Base-by-base conservation (phyloP, 2,329 filamentous ascomycete genomes). In the Hypoxylon sp. region DNA sequence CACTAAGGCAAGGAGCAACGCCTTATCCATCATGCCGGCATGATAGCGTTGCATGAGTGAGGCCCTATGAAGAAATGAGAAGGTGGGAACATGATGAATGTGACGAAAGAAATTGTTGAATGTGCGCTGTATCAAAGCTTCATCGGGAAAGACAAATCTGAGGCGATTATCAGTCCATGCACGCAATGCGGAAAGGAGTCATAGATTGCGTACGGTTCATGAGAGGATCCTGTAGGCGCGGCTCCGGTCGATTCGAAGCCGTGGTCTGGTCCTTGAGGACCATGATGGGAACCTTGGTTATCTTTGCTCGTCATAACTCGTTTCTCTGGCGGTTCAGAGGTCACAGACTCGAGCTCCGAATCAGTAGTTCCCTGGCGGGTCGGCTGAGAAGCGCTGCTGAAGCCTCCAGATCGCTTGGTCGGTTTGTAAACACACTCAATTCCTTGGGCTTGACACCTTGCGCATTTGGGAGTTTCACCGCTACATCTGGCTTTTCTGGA, bases 11-110 rank as follows among this genome's bases (percentile, higher is more conserved):
- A 87, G 79, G 3, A 88, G 78, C 5, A 88, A 77, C 1, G 85
- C 79, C 41, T 81, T 82, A 70, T 88, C 85, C 68, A 88, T 83
- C 66, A 85, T 85, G 50, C 85, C 85, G 3, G 84, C 81, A 67
- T 86, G 83, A 72, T 87, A 87, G 29, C 85, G 81, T 72, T 87
- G 85, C 84, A 87, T 87, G 23, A 88, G 81, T 1, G 86, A 88
- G 11, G 85, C 85, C 25, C 85, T 84, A 70, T 88, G 86, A 14
- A 88, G 75, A 61, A 88, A 88, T 9, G 85, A 86, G 76, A 85
- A 86, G 70, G 85, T 84, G 46, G 86, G 84, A 54, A 88, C 85
- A 66, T 88, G 86, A 74, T 88, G 85, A 41, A 88, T 81, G 71
- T 87, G 83, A 43, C 83, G 83, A 74, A 88, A 88, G 76, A 87